Percentiles rank a stretch among this genome's conserved stretches.
phyloP scores from a whole-genome alignment of 768 basidiomycete species.

The Suillus clintonianus region DNA sequence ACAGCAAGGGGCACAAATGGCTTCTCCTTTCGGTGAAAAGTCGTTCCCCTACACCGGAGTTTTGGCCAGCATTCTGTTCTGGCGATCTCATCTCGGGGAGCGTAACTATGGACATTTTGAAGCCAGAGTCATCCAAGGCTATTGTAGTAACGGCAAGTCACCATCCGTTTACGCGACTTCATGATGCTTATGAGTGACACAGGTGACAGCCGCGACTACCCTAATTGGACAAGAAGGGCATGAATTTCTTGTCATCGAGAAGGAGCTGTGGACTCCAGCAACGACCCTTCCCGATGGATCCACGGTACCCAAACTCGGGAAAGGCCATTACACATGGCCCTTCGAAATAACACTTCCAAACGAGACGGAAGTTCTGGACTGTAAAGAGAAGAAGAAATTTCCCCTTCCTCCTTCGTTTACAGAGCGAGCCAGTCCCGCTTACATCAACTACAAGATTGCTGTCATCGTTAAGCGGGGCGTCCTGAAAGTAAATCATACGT shows the following conservation, averaged over 20 bases:
- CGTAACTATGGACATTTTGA: constrained; percentile 52
- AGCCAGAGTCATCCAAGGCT: constrained; percentile 49
- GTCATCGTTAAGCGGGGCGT: constrained; percentile 51
- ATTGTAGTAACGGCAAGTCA: constrained; percentile 39
- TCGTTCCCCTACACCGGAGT: constrained; percentile 38
- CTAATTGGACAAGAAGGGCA: constrained; percentile 58
- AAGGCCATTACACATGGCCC: constrained; percentile 49
- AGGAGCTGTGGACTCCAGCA: constrained; percentile 43
- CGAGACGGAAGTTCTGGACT: constrained; percentile 42
- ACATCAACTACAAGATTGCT: constrained; percentile 56
- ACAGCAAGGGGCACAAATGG: constrained; percentile 44
- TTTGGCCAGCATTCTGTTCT: constrained; percentile 47
- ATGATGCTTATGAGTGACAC: neutral
- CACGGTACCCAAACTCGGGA: constrained; percentile 36
- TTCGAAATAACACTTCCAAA: constrained; percentile 49
- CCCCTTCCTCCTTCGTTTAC: constrained; percentile 55
- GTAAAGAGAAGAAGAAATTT: constrained; percentile 37
- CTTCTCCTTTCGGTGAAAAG: constrained; percentile 47
- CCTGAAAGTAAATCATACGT: constrained; percentile 49
- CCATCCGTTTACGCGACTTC: neutral
- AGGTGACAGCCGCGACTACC: constrained; percentile 52
- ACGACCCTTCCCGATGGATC: constrained; percentile 23
- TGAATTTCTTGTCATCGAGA: constrained; percentile 44
- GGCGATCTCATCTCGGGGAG: constrained; percentile 51
- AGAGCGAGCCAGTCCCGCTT: constrained; percentile 55